Evolutionary conservation across 768 basidiomycete species (phyloP).

Genomic region (Phaeotremella skinneri): DNA sequence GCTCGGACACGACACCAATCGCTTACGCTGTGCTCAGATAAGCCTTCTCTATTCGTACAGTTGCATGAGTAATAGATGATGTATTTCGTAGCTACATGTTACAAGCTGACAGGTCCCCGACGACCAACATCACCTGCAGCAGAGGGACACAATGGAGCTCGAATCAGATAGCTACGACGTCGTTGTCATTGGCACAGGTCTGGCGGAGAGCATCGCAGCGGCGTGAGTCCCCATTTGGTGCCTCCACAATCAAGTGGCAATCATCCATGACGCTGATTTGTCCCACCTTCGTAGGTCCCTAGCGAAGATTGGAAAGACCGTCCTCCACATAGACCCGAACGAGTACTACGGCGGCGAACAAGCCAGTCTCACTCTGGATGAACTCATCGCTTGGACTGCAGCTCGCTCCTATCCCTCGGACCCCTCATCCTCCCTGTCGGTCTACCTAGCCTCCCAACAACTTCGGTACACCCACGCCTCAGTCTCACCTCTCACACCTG

Average conservation of each 20-base stretch:
- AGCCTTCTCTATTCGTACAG: too few species aligned
- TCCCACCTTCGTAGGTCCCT: slow-evolving; percentile 63
- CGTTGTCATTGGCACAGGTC: slow-evolving; percentile 54
- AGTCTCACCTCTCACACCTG: slow-evolving; percentile 22
- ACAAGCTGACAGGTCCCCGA: not conserved
- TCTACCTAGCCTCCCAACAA: slow-evolving; percentile 11
- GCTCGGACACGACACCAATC: too few species aligned
- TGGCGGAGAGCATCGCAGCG: slow-evolving; percentile 79
- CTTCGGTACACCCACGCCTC: slow-evolving; percentile 17
- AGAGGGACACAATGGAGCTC: slow-evolving; percentile 26
- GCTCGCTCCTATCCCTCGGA: slow-evolving; percentile 35
- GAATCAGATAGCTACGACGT: slow-evolving; percentile 53
- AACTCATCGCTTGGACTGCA: slow-evolving; percentile 70
- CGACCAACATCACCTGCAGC: not conserved
- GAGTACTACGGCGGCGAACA: slow-evolving; percentile 79
- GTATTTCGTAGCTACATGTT: too few species aligned
- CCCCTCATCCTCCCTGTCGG: slow-evolving; percentile 12
- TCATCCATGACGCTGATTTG: slow-evolving; percentile 9
- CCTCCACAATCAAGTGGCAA: slow-evolving; percentile 1
- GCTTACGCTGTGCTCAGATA: too few species aligned
- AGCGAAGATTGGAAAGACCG: slow-evolving; percentile 79
- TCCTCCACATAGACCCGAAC: slow-evolving; percentile 83
- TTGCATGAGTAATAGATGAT: too few species aligned
- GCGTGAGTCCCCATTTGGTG: slow-evolving; percentile 62
- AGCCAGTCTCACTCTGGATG: slow-evolving; percentile 77